A percentile compares a stretch with the other conserved stretches of the same genome.
Conservation (phyloP, 139 green algal species). For the Ettlia oleoabundans region DNA sequence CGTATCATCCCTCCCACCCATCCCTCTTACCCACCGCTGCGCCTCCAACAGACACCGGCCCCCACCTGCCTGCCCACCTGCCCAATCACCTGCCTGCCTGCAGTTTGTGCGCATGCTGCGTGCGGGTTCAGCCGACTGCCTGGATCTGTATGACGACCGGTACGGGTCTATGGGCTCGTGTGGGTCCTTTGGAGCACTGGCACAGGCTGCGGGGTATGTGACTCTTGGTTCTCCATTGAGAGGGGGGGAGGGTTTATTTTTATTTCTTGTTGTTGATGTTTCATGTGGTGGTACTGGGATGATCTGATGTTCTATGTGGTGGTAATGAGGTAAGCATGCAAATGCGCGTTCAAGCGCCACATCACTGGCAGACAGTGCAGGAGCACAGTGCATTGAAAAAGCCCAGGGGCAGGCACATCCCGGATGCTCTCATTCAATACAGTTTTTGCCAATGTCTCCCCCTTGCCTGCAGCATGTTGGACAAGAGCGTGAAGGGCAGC, state of each 20-base stretch:
- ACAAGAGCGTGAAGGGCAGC: constrained; percentile 20
- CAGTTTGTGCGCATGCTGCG: constrained; percentile 60
- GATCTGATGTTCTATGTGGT: too few species aligned
- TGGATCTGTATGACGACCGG: constrained; percentile 61
- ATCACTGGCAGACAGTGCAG: too few species aligned
- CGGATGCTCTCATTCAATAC: neutral
- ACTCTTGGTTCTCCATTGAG: too few species aligned
- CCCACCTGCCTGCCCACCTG: neutral
- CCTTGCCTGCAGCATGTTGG: constrained; percentile 2
- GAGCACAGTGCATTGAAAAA: too few species aligned
- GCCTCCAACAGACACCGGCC: too few species aligned
- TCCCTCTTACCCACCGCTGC: neutral
- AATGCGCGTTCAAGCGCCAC: too few species aligned
- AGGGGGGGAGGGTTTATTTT: too few species aligned
- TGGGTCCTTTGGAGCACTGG: constrained; percentile 12
- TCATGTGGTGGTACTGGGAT: too few species aligned
- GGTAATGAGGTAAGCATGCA: too few species aligned
- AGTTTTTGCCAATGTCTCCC: neutral
- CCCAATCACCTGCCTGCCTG: neutral
- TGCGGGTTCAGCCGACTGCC: constrained; percentile 44
- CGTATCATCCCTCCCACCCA: neutral
- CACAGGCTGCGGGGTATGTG: neutral
- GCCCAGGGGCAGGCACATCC: too few species aligned
- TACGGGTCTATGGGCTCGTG: constrained; percentile 9
- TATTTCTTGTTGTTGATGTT: too few species aligned